phyloP scores from a whole-genome alignment of 768 basidiomycete species.

The Lanmaoa pseudosensibilis region DNA sequence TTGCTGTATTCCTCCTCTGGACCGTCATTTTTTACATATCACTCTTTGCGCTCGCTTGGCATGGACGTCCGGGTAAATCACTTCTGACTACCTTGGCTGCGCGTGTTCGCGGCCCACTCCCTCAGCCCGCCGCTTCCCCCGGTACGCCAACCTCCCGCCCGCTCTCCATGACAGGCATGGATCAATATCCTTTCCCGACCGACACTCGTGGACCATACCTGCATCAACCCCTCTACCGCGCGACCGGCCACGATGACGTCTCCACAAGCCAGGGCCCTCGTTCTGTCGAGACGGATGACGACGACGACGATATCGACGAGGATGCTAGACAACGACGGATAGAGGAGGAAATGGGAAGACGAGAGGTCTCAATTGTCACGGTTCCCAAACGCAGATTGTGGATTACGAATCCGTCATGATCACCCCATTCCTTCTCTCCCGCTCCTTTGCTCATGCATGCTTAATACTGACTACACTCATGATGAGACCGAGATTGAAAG shows the following conservation, averaged over 20 bases:
- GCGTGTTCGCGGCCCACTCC: conserved; percentile 41
- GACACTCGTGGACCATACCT: conserved; percentile 58
- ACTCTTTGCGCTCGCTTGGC: conserved; percentile 57
- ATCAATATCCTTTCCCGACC: conserved; percentile 48
- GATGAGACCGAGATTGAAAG: conserved; percentile 13
- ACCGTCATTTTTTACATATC: conserved; percentile 54
- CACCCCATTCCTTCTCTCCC: not conserved
- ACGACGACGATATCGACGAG: conserved; percentile 75
- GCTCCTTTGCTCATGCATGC: conserved; percentile 12
- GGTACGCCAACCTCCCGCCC: conserved; percentile 40
- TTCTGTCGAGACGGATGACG: conserved; percentile 55
- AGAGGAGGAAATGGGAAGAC: conserved; percentile 78
- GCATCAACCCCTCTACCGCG: conserved; percentile 63
- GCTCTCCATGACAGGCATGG: conserved; percentile 40
- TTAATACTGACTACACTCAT: conserved; percentile 24
- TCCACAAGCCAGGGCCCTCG: conserved; percentile 41
- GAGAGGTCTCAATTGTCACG: conserved; percentile 81
- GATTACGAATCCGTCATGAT: conserved; percentile 65
- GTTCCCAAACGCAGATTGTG: conserved; percentile 73
- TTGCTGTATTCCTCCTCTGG: conserved; percentile 68
- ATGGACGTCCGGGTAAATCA: conserved; percentile 56
- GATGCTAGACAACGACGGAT: conserved; percentile 70
- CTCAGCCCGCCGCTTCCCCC: conserved; percentile 33
- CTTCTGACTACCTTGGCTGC: conserved; percentile 50
- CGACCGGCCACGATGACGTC: conserved; percentile 45